Conservation (phyloP, 768 basidiomycete species). For the Glaciozyma martinii region DNA sequence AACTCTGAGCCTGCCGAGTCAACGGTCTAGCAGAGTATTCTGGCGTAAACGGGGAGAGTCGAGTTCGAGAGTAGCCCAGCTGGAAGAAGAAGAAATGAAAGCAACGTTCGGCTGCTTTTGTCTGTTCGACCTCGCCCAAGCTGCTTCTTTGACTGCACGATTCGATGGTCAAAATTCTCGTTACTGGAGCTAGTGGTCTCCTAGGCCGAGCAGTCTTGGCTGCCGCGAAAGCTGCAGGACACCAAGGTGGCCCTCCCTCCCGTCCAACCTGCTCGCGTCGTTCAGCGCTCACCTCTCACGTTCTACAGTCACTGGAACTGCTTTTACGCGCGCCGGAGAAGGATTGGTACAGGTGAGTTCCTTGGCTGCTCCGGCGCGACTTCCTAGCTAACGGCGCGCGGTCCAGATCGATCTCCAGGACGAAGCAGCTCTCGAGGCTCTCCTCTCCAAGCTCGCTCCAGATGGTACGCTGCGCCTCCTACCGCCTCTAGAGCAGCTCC, state of each 20-base stretch:
- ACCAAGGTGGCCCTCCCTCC: constrained; percentile 34
- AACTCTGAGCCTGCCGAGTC: too few species aligned
- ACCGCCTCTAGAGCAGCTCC: constrained; percentile 39
- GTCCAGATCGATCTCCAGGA: constrained; percentile 65
- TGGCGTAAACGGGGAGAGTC: too few species aligned
- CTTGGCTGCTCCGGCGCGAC: neutral
- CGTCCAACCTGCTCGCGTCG: too few species aligned
- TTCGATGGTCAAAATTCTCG: too few species aligned
- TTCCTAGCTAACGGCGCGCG: neutral
- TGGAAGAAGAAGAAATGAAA: too few species aligned
- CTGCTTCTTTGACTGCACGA: too few species aligned
- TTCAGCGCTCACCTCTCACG: constrained; percentile 26
- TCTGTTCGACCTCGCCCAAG: too few species aligned
- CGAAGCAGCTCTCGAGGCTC: constrained; percentile 47
- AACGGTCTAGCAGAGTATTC: too few species aligned
- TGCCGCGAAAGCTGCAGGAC: constrained; percentile 49
- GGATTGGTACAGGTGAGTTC: constrained; percentile 40
- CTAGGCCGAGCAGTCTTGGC: constrained; percentile 69
- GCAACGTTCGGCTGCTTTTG: too few species aligned
- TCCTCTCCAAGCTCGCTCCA: constrained; percentile 55
- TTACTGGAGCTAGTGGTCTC: constrained; percentile 47
- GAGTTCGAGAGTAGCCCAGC: too few species aligned
- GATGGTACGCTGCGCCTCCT: constrained; percentile 50
- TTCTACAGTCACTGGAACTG: constrained; percentile 56
- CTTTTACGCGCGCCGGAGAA: constrained; percentile 55